phyloP scores from a whole-genome alignment of 805 yeast genomes.

The Wickerhamiella brachini region DNA sequence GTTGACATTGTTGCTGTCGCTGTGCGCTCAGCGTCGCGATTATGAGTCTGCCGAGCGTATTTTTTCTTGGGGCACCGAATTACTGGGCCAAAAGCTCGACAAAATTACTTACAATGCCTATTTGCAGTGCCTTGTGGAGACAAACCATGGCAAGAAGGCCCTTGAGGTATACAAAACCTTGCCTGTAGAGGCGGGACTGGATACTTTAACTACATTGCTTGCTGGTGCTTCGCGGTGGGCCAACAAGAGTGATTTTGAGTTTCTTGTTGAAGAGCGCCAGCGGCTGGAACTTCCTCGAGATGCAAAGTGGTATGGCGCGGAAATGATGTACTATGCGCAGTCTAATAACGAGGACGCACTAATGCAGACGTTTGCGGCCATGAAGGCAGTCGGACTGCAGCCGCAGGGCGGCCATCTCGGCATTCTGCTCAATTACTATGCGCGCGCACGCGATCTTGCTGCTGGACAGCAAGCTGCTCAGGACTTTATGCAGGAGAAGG shows the following conservation, averaged over 20 bases:
- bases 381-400: conserved; percentile 6
- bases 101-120: conserved; percentile 21
- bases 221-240: conserved; percentile 13
- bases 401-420: conserved; percentile 17
- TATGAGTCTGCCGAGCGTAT: conserved; percentile 16
- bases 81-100: conserved; percentile 15
- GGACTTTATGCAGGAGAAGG: conserved; percentile 10
- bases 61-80: conserved; percentile 18
- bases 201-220: conserved; percentile 17
- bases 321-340: conserved; percentile 24
- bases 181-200: conserved; percentile 11
- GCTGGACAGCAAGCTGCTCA: conserved; percentile 10
- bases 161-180: conserved; percentile 22
- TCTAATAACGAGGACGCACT: conserved; percentile 26
- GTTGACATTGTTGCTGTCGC: conserved; percentile 17
- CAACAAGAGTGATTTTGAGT: neutral
- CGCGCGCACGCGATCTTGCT: conserved; percentile 5
- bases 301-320: conserved; percentile 20
- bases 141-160: conserved; percentile 22
- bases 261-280: neutral
- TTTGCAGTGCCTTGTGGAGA: conserved; percentile 21
- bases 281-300: neutral
- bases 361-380: conserved; percentile 22
- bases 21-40: conserved; percentile 21
- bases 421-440: conserved; percentile 14